Base-by-base conservation (phyloP, 768 basidiomycete genomes). In the Auricularia auricula-judae region DNA sequence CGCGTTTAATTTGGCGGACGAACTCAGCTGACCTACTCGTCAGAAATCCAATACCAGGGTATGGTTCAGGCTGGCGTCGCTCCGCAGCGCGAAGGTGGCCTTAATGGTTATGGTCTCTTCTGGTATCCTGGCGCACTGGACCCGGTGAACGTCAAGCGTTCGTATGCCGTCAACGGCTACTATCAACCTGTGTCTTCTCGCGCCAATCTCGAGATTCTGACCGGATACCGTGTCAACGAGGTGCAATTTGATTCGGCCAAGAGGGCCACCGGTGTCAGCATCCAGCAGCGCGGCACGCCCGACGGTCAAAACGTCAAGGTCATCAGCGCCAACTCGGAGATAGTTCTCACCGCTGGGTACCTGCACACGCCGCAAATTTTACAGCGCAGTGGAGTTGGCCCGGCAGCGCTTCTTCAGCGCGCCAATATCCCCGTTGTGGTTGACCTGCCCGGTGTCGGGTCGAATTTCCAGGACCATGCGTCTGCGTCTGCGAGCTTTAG, bases 331-430 rank as follows among this genome's bases (percentile, higher is more conserved):
- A 33, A 7, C 5, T n/a, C 23, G 4, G 56, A 59, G 29, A 34
- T 59, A 33, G 56, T 59, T 4, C 56, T 59, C 29, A 59, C 56
- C 1, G 56, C 56, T 5, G 56, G 56, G 10, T 29, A 29, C 29
- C 18, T 59, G 16, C 56, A 59, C 29, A 59, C 56, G 29, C 18
- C 43, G 11, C 74, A 88, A 76, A 81, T 89, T 62, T 78, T 89
- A 14, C 80, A 88, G 79, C 78, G 89, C 18, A 89, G 88, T 8
- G 66, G 71, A 14, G 68, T 71, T 8, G 70, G 71, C 12, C 70
- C 71, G 16, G 44, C 59, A 23, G 56, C 66, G 4, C 44, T 68
- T 3, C 62, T 71, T 42, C 47, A 63, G 7, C 35, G 33, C 14
- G 67, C 66, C 29, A 66, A 62, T 2, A 69, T 71, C 61, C 63